Base-by-base conservation (phyloP, 2,329 filamentous ascomycete genomes). In the Pseudovirgaria hyperparasitica region DNA sequence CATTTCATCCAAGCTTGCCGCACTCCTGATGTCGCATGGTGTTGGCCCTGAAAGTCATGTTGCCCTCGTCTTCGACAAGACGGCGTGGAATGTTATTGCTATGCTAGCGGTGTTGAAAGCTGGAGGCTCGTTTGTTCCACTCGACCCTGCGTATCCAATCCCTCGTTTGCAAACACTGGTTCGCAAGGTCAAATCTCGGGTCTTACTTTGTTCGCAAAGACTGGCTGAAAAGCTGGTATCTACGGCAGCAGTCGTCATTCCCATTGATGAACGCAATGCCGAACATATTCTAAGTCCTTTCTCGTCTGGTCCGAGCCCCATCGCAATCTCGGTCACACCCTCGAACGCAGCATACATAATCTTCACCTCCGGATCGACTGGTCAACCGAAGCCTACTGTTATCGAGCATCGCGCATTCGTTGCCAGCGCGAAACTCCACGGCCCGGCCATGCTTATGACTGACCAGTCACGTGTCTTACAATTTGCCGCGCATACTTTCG, bases 91-190 rank as follows among this genome's bases (percentile, higher is more conserved):
- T 0, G 37, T 48, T 4, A 50, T 59, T 11, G 51, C 50, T 6
- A 45, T 55, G 6, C 42, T 58, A 5, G 52, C 50, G 4, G 39
- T 56, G 7, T 50, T 59, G 48, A 57, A 57, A 24, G 43, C 51
- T 8, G 54, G 54, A 6, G 52, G 45, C 4, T 50, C 47, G 27
- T 53, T 54, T 27, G 45, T 46, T 5, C 35, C 52, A 2, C 39
- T 54, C 9, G 50, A 54, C 17, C 48, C 50, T 10, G 48, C 48
- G 12, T 47, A 52, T 18, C 50, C 50, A 9, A 45, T 51, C 34
- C 48, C 46, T 9, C 40, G 50, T 5, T 33, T 52, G 9, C 32
- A 42, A 12, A 39, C 45, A 5, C 46, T 54, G 19, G 39, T 45
- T 5, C 38, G 51, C 15, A 46, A 50, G 24, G 44, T 42, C 26